Conservation (phyloP, 2,329 filamentous ascomycete genomes). For the Colletotrichum spaethianum region DNA sequence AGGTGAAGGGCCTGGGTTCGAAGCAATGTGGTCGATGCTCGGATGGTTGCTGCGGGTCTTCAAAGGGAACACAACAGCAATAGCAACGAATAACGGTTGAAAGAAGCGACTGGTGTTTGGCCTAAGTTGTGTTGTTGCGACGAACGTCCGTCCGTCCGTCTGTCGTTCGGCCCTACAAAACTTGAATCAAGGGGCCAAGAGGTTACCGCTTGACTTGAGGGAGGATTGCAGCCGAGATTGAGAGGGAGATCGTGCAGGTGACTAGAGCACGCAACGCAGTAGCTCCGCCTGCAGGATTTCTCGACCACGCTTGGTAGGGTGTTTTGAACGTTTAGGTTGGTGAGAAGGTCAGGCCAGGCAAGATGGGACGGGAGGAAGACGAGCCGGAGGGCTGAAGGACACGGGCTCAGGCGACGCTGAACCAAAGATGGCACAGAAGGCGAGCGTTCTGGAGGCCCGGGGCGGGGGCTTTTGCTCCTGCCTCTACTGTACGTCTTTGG, state of each 20-base stretch:
- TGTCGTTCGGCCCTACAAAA: slow-evolving; percentile 25
- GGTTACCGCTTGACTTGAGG: background rate
- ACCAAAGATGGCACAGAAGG: slow-evolving; percentile 25
- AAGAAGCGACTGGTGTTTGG: background rate
- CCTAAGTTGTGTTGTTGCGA: slow-evolving; percentile 19
- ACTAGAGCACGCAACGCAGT: slow-evolving; percentile 1
- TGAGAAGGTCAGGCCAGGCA: slow-evolving; percentile 11
- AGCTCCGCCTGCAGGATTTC: background rate
- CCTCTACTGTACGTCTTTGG: background rate
- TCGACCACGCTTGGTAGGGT: background rate
- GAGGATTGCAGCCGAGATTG: background rate
- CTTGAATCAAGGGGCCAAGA: slow-evolving; percentile 1
- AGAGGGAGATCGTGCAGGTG: background rate
- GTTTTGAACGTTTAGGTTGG: slow-evolving; percentile 21
- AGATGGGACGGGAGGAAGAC: slow-evolving; percentile 33
- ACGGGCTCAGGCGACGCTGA: slow-evolving; percentile 24
- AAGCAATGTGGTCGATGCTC: background rate
- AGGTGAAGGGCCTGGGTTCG: background rate
- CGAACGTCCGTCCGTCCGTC: slow-evolving; percentile 26
- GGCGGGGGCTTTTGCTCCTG: background rate
- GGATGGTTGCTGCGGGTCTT: slow-evolving; percentile 1
- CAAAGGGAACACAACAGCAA: slow-evolving; percentile 12
- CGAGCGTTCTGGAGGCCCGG: slow-evolving; percentile 12
- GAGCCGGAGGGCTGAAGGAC: slow-evolving; percentile 31
- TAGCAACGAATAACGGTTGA: background rate